Evolutionary conservation across 2,329 filamentous ascomycete species (phyloP).

Genomic region (Peltaster fructicola): DNA sequence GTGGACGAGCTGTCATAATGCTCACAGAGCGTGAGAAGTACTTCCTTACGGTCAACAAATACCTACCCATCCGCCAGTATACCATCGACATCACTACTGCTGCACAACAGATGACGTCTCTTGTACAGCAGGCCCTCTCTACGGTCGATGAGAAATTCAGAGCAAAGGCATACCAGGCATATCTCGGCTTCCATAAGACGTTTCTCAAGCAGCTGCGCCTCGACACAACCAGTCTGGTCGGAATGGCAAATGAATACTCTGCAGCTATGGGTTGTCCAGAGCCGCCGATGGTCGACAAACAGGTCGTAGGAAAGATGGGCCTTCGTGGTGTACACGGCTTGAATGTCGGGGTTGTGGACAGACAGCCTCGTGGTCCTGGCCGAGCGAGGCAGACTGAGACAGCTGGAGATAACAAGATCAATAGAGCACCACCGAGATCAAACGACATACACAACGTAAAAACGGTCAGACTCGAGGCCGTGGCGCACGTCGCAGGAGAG

Average conservation of each 20-base stretch:
- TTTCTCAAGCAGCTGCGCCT: slow-evolving; percentile 26
- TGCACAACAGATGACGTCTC: slow-evolving; percentile 7
- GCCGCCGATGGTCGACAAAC: slow-evolving; percentile 28
- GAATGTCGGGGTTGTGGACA: slow-evolving; percentile 11
- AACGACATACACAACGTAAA: too few relatives aligned
- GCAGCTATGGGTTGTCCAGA: slow-evolving; percentile 27
- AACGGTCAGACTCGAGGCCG: too few relatives aligned
- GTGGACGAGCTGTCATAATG: slow-evolving; percentile 36
- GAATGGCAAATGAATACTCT: slow-evolving; percentile 27
- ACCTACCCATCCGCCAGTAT: slow-evolving; percentile 33
- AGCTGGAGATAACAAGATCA: too few relatives aligned
- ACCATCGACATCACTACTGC: slow-evolving; percentile 23
- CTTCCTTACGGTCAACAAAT: slow-evolving; percentile 31
- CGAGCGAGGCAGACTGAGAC: too few relatives aligned
- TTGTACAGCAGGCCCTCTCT: slow-evolving; percentile 16
- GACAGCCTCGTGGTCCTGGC: not conserved
- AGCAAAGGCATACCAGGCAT: slow-evolving; percentile 28
- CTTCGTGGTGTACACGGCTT: slow-evolving; percentile 28
- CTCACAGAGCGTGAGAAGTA: slow-evolving; percentile 35
- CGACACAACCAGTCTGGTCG: slow-evolving; percentile 22
- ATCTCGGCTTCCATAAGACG: slow-evolving; percentile 30
- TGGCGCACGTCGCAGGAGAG: too few relatives aligned
- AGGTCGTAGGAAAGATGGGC: slow-evolving; percentile 30
- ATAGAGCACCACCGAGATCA: too few relatives aligned
- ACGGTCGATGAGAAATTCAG: slow-evolving; percentile 24